Conservation (phyloP, 371 early-diverging fungal genomes). For the Cokeromyces recurvatus region DNA sequence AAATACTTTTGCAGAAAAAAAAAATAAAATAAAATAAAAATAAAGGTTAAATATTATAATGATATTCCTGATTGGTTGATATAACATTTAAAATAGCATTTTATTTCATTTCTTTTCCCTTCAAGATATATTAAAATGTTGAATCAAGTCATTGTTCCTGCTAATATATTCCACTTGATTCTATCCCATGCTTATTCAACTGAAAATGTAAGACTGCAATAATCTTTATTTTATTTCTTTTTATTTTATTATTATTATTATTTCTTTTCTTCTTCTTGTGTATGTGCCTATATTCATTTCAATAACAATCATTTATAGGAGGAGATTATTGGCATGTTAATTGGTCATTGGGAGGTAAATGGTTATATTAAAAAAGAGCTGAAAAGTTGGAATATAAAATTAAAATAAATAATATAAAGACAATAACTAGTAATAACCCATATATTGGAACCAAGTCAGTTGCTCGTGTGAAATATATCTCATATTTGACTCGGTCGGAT, state of each 20-base stretch:
- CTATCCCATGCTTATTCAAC: constrained; percentile 55
- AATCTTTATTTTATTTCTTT: too few relatives aligned
- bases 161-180: constrained; percentile 46
- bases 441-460: constrained; percentile 22
- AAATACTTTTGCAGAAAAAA: neutral
- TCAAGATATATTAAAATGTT: constrained; percentile 23
- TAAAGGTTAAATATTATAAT: too few relatives aligned
- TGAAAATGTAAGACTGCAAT: constrained; percentile 45
- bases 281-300: neutral
- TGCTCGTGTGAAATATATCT: constrained; percentile 52
- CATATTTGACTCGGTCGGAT: constrained; percentile 64
- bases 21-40: neutral
- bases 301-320: too few relatives aligned
- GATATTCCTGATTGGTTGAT: too few relatives aligned
- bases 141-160: constrained; percentile 36
- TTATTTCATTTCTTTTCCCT: too few relatives aligned
- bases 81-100: too few relatives aligned
- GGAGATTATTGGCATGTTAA: constrained; percentile 70
- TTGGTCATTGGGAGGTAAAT: constrained; percentile 61
- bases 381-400: too few relatives aligned
- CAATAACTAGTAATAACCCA: constrained; percentile 22
- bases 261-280: neutral
- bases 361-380: neutral
- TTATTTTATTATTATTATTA: too few relatives aligned
- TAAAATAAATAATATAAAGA: constrained; percentile 7